Conservation (phyloP, 805 yeast species). For the Wickerhamomyces subpelliculosus region DNA sequence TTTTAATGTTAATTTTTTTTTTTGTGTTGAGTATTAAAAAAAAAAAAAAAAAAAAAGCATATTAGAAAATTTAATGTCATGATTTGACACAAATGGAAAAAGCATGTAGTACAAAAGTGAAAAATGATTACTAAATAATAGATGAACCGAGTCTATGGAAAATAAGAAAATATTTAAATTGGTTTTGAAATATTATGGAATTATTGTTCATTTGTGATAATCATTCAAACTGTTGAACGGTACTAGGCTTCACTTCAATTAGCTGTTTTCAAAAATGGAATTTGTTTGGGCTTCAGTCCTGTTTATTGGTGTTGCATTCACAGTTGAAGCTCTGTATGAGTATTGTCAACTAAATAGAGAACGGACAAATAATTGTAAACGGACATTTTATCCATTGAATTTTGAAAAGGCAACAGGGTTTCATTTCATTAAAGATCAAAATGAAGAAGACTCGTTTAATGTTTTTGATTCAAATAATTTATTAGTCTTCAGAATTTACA, state of each 20-base stretch:
- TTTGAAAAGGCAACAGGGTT: not conserved
- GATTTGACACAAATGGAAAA: not conserved
- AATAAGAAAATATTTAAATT: too few relatives aligned
- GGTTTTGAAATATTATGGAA: too few relatives aligned
- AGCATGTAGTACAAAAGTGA: not conserved
- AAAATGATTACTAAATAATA: too few relatives aligned
- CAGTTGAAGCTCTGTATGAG: not conserved
- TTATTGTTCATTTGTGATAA: too few relatives aligned
- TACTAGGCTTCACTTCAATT: too few relatives aligned
- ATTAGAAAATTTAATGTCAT: not conserved
- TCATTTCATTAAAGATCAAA: not conserved
- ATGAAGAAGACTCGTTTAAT: not conserved
- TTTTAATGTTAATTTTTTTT: too few relatives aligned
- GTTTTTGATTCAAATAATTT: not conserved
- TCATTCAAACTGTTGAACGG: too few relatives aligned
- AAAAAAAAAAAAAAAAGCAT: not conserved
- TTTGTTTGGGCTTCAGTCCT: not conserved
- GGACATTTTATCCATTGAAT: constrained; percentile 1
- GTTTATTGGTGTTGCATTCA: not conserved
- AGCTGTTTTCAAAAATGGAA: not conserved
- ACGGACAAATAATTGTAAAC: not conserved
- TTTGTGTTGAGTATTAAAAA: not conserved
- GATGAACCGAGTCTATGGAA: too few relatives aligned
- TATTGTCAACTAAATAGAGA: not conserved
- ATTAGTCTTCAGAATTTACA: not conserved